Percentiles rank a stretch among this genome's conserved stretches.
phyloP scores from a whole-genome alignment of 1,284 basidiomycete species.

The Heterobasidion irregulare region DNA sequence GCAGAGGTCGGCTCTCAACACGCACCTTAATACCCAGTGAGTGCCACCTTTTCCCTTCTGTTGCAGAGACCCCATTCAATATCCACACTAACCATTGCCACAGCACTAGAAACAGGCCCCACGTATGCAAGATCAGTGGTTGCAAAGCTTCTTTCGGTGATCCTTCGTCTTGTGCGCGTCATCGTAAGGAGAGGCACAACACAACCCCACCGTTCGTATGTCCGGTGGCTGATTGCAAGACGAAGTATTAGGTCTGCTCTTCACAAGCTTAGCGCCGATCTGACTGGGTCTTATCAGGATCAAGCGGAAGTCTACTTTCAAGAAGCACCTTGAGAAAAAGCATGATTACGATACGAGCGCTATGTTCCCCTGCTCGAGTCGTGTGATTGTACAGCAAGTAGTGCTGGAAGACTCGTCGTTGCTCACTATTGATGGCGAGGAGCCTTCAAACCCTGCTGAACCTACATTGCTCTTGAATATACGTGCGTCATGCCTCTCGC shows the following conservation, averaged over 20 bases:
- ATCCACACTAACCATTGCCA: background rate
- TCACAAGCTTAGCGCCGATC: background rate
- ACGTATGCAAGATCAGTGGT: constrained; percentile 27
- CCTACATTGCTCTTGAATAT: background rate
- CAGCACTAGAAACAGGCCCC: constrained; percentile 47
- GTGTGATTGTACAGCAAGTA: too few species aligned
- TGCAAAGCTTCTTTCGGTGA: constrained; percentile 49
- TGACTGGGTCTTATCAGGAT: constrained; percentile 30
- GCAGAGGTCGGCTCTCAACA: constrained; percentile 46
- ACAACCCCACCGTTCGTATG: constrained; percentile 34
- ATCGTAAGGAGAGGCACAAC: constrained; percentile 48
- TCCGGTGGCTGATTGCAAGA: constrained; percentile 30
- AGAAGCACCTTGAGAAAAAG: constrained; percentile 33
- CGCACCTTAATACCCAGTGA: constrained; percentile 55
- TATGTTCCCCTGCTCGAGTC: too few species aligned
- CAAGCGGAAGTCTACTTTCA: constrained; percentile 52
- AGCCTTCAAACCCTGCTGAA: background rate
- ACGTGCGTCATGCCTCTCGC: background rate
- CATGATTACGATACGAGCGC: constrained; percentile 20
- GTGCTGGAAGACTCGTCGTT: constrained; percentile 1
- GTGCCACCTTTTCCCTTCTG: constrained; percentile 1
- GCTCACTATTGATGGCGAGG: background rate
- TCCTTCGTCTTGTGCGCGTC: constrained; percentile 55
- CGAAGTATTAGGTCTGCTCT: constrained; percentile 26
- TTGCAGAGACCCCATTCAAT: background rate